Conservation (phyloP, 495 filamentous ascomycete genomes). For the Aspergillus ostianus region DNA sequence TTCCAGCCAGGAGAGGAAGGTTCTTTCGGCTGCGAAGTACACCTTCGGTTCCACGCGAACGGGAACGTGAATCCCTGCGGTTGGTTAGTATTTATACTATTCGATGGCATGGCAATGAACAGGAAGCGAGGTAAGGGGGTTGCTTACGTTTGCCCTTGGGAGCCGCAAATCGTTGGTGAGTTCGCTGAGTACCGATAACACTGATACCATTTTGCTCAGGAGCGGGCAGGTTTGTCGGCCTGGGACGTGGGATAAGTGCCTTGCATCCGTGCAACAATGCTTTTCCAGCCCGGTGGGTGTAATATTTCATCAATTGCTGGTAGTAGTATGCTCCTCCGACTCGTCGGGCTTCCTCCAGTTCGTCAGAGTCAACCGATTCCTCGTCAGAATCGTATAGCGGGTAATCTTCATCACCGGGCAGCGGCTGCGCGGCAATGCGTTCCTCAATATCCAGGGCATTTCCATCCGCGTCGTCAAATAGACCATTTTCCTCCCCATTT, state of each 20-base stretch:
- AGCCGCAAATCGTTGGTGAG: constrained; percentile 69
- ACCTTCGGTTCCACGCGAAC: constrained; percentile 97
- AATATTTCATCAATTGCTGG: constrained; percentile 51
- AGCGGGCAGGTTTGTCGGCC: constrained; percentile 57
- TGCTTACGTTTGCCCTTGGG: constrained; percentile 81
- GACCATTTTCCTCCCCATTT: constrained; percentile 12
- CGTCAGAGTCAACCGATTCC: constrained; percentile 65
- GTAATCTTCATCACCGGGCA: constrained; percentile 65
- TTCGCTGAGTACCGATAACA: constrained; percentile 54
- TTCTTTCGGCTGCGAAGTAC: constrained; percentile 93
- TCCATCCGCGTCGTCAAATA: constrained; percentile 40
- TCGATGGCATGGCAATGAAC: background rate
- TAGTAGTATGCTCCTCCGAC: constrained; percentile 72
- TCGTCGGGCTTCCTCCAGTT: constrained; percentile 68
- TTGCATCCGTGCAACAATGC: constrained; percentile 45
- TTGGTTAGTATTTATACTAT: constrained; percentile 8
- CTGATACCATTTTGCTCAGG: constrained; percentile 45
- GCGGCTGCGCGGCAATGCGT: constrained; percentile 59
- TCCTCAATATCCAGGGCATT: constrained; percentile 74
- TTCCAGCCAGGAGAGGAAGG: constrained; percentile 96
- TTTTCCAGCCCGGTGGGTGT: constrained; percentile 37
- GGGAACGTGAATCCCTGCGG: constrained; percentile 80
- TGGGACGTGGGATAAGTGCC: constrained; percentile 57
- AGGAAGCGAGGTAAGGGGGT: constrained; percentile 5
- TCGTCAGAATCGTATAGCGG: constrained; percentile 92